Conservation (phyloP, 2,329 filamentous ascomycete species). For the Colletotrichum endophyticum region DNA sequence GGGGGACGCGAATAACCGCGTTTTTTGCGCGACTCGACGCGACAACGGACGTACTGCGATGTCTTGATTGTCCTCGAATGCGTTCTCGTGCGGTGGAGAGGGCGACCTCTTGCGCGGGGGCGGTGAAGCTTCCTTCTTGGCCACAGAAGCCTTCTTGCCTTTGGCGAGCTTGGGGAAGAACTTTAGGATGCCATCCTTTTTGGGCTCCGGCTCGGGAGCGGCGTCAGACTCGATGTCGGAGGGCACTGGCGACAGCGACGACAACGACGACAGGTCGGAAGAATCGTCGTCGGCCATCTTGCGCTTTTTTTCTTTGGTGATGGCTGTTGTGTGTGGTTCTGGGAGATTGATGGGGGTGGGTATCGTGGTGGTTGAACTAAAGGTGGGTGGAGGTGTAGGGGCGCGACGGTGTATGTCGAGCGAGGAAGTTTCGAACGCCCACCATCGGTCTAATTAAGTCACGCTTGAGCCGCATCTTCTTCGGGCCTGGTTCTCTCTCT, state of each 20-base stretch:
- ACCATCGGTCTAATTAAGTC: conserved; percentile 20
- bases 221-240: conserved; percentile 57
- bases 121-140: conserved; percentile 65
- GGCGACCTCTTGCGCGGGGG: conserved; percentile 79
- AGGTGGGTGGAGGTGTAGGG: conserved; percentile 24
- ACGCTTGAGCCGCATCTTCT: conserved; percentile 22
- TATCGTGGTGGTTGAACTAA: conserved; percentile 28
- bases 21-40: conserved; percentile 44
- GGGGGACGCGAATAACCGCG: conserved; percentile 59
- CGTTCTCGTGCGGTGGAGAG: conserved; percentile 89
- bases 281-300: conserved; percentile 67
- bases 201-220: conserved; percentile 50
- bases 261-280: conserved; percentile 66
- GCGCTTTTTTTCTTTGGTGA: neutral
- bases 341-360: conserved; percentile 20
- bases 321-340: neutral
- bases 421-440: conserved; percentile 18
- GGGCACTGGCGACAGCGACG: conserved; percentile 50
- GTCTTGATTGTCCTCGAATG: conserved; percentile 87
- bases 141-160: conserved; percentile 38
- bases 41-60: conserved; percentile 78
- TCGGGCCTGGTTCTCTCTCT: conserved; percentile 7
- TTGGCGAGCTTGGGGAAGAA: conserved; percentile 68
- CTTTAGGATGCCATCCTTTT: conserved; percentile 67
- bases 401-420: conserved; percentile 15